Conservation (phyloP, 495 filamentous ascomycete genomes). For the Annulohypoxylon nitens region DNA sequence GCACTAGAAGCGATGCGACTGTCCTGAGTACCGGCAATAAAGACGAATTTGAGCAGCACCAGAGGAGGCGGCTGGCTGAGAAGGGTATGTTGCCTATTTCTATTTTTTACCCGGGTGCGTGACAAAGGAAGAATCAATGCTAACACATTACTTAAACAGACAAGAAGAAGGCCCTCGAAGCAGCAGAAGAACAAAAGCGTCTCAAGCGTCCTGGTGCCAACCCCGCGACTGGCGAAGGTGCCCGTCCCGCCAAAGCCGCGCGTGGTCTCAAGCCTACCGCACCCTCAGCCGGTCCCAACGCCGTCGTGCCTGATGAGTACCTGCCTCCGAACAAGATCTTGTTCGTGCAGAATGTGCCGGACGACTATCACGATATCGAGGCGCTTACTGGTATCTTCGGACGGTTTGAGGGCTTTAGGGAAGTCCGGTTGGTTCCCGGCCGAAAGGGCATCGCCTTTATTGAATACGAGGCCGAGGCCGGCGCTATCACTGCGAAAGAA, state of each 20-base stretch:
- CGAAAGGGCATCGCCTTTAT: slow-evolving; percentile 94
- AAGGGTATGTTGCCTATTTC: slow-evolving; percentile 72
- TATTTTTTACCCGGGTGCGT: background rate
- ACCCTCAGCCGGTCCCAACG: slow-evolving; percentile 58
- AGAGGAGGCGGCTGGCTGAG: slow-evolving; percentile 86
- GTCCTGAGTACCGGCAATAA: slow-evolving; percentile 77
- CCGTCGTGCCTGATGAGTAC: slow-evolving; percentile 95
- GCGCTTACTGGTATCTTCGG: slow-evolving; percentile 83
- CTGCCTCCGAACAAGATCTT: slow-evolving; percentile 97
- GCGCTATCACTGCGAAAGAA: slow-evolving; percentile 95
- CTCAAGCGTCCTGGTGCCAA: slow-evolving; percentile 78
- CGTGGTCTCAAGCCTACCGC: slow-evolving; percentile 83
- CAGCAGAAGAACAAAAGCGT: slow-evolving; percentile 83
- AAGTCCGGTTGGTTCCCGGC: slow-evolving; percentile 89
- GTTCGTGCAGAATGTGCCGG: slow-evolving; percentile 94
- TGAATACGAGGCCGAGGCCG: slow-evolving; percentile 91
- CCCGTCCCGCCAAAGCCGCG: slow-evolving; percentile 77
- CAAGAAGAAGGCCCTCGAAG: slow-evolving; percentile 89
- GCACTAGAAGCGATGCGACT: slow-evolving; percentile 88
- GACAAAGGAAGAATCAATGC: background rate
- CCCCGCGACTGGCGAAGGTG: slow-evolving; percentile 62
- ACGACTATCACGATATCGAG: slow-evolving; percentile 85
- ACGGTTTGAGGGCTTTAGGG: slow-evolving; percentile 93
- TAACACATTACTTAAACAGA: slow-evolving; percentile 64
- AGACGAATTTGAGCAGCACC: slow-evolving; percentile 89